Conservation (phyloP, 805 yeast genomes). For the Wickerhamomyces ciferrii region DNA sequence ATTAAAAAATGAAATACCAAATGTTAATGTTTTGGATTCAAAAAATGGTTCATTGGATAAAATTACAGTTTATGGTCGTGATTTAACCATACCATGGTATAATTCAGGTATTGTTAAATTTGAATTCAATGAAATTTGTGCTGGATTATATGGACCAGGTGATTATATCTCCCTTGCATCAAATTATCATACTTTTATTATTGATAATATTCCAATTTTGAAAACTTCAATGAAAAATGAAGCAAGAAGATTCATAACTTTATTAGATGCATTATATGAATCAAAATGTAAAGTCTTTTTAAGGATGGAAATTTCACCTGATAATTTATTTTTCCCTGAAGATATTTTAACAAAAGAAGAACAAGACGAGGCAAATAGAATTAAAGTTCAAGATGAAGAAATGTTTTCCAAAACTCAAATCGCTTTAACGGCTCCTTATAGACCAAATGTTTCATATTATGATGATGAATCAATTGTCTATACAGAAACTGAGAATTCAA, state of each 20-base stretch:
- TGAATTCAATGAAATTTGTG: slow-evolving; percentile 50
- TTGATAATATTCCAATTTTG: slow-evolving; percentile 59
- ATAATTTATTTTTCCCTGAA: slow-evolving; percentile 61
- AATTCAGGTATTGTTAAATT: slow-evolving; percentile 38
- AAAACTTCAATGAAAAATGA: slow-evolving; percentile 55
- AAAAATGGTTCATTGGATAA: slow-evolving; percentile 12
- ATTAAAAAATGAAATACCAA: slow-evolving; percentile 14
- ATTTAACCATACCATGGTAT: slow-evolving; percentile 39
- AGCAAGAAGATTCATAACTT: slow-evolving; percentile 61
- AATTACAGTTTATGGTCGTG: slow-evolving; percentile 53
- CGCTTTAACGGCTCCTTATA: slow-evolving; percentile 56
- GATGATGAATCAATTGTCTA: slow-evolving; percentile 39
- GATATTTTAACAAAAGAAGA: slow-evolving; percentile 29
- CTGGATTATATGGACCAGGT: slow-evolving; percentile 54
- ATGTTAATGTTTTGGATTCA: slow-evolving; percentile 1
- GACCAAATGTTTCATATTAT: slow-evolving; percentile 66
- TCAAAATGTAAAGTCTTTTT: slow-evolving; percentile 56
- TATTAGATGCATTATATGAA: slow-evolving; percentile 67
- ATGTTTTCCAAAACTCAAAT: slow-evolving; percentile 62
- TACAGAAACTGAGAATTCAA: slow-evolving; percentile 14
- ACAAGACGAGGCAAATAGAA: slow-evolving; percentile 26
- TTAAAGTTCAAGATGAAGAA: slow-evolving; percentile 57
- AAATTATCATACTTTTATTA: slow-evolving; percentile 46
- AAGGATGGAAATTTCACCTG: slow-evolving; percentile 43
- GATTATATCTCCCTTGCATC: slow-evolving; percentile 69